Base-by-base conservation (phyloP, 2,329 filamentous ascomycete species). In the Cladosporium velox region DNA sequence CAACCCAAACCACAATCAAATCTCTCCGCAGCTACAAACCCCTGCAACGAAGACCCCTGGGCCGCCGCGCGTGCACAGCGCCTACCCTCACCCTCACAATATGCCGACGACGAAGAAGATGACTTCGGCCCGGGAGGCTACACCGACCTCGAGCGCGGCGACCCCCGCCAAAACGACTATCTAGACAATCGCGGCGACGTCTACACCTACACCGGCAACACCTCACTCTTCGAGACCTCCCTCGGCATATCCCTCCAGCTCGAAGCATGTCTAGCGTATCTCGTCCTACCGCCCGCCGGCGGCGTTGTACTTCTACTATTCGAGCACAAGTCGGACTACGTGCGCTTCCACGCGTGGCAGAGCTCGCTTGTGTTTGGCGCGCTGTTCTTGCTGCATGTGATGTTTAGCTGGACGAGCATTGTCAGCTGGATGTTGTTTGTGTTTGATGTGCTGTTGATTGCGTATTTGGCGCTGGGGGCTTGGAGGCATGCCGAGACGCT, bases 311-410 rank as follows among this genome's bases (percentile, higher is more conserved):
- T 99, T 72, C 79, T 99, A 71, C 86, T 98, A 54, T 77, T 94
- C 69, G 95, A 99, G 84, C 88, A 93, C 75, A 95, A 97, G 82
- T 97, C 93, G 76, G 95, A 99, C 80, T 99, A 97, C 79, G 95
- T 99, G 66, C 87, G 95, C 69, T 98, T 98, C 72, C 95, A 99
- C 78, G 95, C 95, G 8, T 99, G 95, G 94, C 95, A 99, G 80
- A 72, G 70, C 21, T 72, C 75, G 34, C 44, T 69, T 32, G 67
- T 70, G 14, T 77, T 76, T 64, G 70, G 69, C 14, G 73, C 70
- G 12, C 75, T 88, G 66, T 87, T 93, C 78, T 79, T 96, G 61
- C 71, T 97, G 28, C 94, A 98, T 76, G 84, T 98, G 44, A 81
- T 98, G 51, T 90, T 98, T 78, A 90, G 89, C 14, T 97, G 92